Conservation (phyloP, 305 asterid species). For the Euphrasia arctica region DNA sequence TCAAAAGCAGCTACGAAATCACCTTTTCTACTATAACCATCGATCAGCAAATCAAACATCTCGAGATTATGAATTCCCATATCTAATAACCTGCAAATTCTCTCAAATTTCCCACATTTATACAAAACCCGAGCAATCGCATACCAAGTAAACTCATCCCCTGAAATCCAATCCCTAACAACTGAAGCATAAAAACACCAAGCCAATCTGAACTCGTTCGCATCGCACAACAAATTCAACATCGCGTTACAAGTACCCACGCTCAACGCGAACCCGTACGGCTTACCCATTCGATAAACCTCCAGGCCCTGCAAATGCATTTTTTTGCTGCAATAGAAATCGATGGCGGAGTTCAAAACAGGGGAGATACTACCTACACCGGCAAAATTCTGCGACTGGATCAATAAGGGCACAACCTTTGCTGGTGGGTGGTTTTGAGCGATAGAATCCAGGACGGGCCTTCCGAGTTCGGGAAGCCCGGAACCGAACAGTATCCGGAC, state of each 20-base stretch:
- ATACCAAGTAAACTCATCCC: slow-evolving; percentile 52
- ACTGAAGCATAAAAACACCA: slow-evolving; percentile 58
- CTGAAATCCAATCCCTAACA: slow-evolving; percentile 45
- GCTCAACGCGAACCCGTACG: slow-evolving; percentile 33
- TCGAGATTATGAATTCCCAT: slow-evolving; percentile 38
- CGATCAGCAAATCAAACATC: slow-evolving; percentile 50
- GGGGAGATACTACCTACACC: slow-evolving; percentile 30
- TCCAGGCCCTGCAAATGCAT: slow-evolving; percentile 45
- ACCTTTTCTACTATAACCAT: slow-evolving; percentile 52
- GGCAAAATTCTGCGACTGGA: slow-evolving; percentile 32
- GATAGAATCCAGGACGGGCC: slow-evolving; percentile 48
- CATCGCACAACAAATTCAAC: slow-evolving; percentile 45
- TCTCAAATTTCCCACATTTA: slow-evolving; percentile 53
- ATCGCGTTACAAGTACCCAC: slow-evolving; percentile 40
- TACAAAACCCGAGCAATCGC: slow-evolving; percentile 42
- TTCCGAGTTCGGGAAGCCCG: slow-evolving; percentile 44
- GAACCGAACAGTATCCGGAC: slow-evolving; percentile 44
- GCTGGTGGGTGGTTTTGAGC: slow-evolving; percentile 44
- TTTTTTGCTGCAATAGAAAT: slow-evolving; percentile 47
- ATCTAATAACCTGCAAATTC: slow-evolving; percentile 42
- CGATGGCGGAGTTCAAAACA: slow-evolving; percentile 43
- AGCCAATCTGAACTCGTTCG: slow-evolving; percentile 45
- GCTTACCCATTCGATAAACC: slow-evolving; percentile 41
- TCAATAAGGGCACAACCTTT: slow-evolving; percentile 42
- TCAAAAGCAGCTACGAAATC: slow-evolving; percentile 55